Percentiles rank a stretch among this genome's conserved stretches.
Conservation (phyloP, 805 yeast species). For the Metschnikowia amazonensis region DNA sequence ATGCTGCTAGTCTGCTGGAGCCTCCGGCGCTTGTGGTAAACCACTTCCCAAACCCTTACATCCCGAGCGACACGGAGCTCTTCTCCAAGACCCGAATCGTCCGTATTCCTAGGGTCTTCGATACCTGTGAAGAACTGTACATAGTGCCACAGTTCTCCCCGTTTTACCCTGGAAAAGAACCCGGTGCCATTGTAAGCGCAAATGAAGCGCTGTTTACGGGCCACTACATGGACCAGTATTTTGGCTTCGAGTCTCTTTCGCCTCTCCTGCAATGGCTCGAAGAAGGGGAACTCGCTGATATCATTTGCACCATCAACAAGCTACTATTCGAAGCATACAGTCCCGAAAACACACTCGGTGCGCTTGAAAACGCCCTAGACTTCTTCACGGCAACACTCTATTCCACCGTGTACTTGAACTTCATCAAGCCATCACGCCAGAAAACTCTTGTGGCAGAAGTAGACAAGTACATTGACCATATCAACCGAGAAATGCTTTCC, state of each 20-base stretch:
- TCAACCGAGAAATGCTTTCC: constrained; percentile 20
- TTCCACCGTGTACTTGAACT: constrained; percentile 20
- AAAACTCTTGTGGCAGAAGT: constrained; percentile 33
- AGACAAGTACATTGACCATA: constrained; percentile 35
- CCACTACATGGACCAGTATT: constrained; percentile 28
- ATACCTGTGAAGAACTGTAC: constrained; percentile 27
- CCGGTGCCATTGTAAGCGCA: constrained; percentile 46
- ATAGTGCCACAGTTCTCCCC: constrained; percentile 54
- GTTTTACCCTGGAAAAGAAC: constrained; percentile 56
- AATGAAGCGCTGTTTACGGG: background rate
- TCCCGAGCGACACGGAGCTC: constrained; percentile 23
- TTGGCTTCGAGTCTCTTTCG: constrained; percentile 51
- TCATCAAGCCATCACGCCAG: constrained; percentile 19
- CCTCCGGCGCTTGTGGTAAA: constrained; percentile 42
- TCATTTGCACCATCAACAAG: constrained; percentile 45
- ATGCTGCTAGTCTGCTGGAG: constrained; percentile 16
- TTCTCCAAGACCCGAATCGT: constrained; percentile 52
- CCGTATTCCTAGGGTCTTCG: constrained; percentile 55
- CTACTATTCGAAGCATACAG: constrained; percentile 37
- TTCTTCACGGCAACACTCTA: constrained; percentile 37
- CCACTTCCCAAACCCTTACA: constrained; percentile 64
- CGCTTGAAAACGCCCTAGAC: constrained; percentile 40
- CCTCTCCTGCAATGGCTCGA: constrained; percentile 31
- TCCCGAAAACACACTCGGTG: constrained; percentile 25
- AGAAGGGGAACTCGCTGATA: constrained; percentile 34